Evolutionary conservation across 768 basidiomycete genomes (phyloP).

Genomic region (Leccinellum luteum): DNA sequence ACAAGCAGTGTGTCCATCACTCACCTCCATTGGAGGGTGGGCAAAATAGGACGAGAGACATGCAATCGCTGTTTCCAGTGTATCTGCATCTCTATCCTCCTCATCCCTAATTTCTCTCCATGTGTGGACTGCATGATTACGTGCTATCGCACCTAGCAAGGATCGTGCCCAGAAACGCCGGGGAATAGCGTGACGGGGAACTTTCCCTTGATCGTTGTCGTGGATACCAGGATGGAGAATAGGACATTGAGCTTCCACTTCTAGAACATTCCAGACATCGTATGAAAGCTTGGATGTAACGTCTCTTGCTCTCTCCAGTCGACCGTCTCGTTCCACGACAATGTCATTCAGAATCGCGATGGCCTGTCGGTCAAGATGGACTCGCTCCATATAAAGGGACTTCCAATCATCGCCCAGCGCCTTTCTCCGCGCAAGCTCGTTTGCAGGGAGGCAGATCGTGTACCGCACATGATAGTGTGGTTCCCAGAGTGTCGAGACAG

Average conservation of each 20-base stretch:
- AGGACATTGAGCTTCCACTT: slow-evolving; percentile 37
- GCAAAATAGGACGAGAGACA: slow-evolving; percentile 54
- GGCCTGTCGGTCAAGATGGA: slow-evolving; percentile 43
- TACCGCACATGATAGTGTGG: slow-evolving; percentile 52
- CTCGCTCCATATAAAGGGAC: slow-evolving; percentile 43
- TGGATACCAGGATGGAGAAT: slow-evolving; percentile 29
- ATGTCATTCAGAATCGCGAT: slow-evolving; percentile 42
- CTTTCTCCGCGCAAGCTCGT: slow-evolving; percentile 36
- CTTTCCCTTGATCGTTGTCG: slow-evolving; percentile 6
- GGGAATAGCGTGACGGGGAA: slow-evolving; percentile 35
- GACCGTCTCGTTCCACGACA: slow-evolving; percentile 33
- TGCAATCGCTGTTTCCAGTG: slow-evolving; percentile 47
- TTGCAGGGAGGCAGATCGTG: slow-evolving; percentile 35
- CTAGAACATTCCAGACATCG: slow-evolving; percentile 57
- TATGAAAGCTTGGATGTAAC: slow-evolving; percentile 41
- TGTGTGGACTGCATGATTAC: slow-evolving; percentile 37
- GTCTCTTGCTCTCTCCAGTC: slow-evolving; percentile 39
- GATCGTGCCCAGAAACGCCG: slow-evolving; percentile 50
- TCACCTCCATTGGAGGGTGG: slow-evolving; percentile 41
- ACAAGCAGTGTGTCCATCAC: slow-evolving; percentile 6
- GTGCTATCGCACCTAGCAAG: slow-evolving; percentile 44
- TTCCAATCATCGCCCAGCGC: slow-evolving; percentile 41
- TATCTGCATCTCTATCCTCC: slow-evolving; percentile 11
- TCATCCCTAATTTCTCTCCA: slow-evolving; percentile 32
- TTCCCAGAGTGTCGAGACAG: slow-evolving; percentile 45